These are phyloP conservation scores for Colletotrichum sp. DNA, from an alignment of 2,329 filamentous ascomycete genomes.

Conservation along the genomic window DNA sequence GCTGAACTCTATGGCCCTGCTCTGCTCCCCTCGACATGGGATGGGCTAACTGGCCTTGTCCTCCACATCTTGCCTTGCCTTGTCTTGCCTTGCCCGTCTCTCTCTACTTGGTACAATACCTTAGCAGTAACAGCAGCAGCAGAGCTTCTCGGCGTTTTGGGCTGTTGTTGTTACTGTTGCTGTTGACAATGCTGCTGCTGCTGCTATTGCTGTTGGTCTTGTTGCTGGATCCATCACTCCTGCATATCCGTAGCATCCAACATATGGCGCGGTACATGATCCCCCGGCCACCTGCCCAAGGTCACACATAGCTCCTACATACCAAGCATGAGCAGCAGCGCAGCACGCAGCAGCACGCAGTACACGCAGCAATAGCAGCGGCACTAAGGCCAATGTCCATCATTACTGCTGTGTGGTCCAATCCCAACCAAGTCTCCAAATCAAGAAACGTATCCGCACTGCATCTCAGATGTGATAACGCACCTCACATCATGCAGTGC, in stretches of 20 bases:
- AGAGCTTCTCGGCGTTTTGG: background rate
- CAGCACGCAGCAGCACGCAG: background rate
- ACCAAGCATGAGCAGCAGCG: background rate
- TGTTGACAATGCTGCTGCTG: background rate
- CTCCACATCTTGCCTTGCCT: background rate
- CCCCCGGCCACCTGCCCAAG: background rate
- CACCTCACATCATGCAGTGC: slow-evolving; percentile 4
- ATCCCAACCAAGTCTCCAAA: background rate
- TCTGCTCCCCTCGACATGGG: background rate
- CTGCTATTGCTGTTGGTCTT: background rate
- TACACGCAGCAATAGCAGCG: background rate
- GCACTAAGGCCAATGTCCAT: background rate
- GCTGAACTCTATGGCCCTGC: background rate
- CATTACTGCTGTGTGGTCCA: background rate
- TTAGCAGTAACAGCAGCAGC: background rate
- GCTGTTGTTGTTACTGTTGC: background rate
- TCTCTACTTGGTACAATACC: background rate
- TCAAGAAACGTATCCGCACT: background rate
- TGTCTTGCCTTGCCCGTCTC: background rate
- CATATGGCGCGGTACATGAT: background rate
- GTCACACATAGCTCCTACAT: background rate
- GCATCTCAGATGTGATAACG: slow-evolving; percentile 17
- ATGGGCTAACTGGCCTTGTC: background rate
- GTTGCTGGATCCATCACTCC: background rate
- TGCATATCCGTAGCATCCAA: background rate